Percentiles rank a stretch among this genome's conserved stretches.
Evolutionary conservation across 352 stramenopile genomes (phyloP).

Genomic region (Globisporangium megalacanthum): DNA sequence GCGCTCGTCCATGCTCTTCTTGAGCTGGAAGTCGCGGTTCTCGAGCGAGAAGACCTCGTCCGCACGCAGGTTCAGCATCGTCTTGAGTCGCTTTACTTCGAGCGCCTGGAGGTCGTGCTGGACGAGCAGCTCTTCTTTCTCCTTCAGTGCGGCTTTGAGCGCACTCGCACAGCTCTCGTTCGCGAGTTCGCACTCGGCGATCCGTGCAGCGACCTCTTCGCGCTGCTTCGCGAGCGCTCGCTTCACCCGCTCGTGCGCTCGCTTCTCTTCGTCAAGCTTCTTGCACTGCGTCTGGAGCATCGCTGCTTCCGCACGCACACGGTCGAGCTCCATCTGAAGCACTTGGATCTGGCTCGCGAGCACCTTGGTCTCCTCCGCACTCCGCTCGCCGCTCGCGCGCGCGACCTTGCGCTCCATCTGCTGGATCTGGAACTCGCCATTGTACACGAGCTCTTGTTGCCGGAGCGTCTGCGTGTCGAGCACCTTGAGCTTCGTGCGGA

Average conservation of each 20-base stretch:
- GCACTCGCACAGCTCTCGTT: conserved; percentile 85
- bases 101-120: conserved; percentile 92
- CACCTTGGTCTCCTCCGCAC: conserved; percentile 91
- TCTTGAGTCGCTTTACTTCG: conserved; percentile 89
- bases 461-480: conserved; percentile 86
- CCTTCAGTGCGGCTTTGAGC: conserved; percentile 74
- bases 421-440: conserved; percentile 96
- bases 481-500: conserved; percentile 87
- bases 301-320: conserved; percentile 79
- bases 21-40: conserved; percentile 91
- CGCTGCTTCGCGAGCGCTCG: conserved; percentile 70
- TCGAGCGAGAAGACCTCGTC: conserved; percentile 94
- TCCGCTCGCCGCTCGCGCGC: conserved; percentile 89
- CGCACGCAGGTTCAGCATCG: conserved; percentile 81
- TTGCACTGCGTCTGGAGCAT: conserved; percentile 90
- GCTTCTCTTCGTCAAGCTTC: conserved; percentile 91
- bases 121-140: conserved; percentile 92
- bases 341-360: conserved; percentile 90
- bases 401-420: conserved; percentile 95
- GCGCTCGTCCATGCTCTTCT: conserved; percentile 93
- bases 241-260: conserved; percentile 68
- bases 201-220: conserved; percentile 70
- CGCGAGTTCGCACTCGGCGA: conserved; percentile 88
- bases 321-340: conserved; percentile 87
- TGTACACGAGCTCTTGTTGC: conserved; percentile 95